Conservation (phyloP, 805 yeast species). For the Lipomyces orientalis region DNA sequence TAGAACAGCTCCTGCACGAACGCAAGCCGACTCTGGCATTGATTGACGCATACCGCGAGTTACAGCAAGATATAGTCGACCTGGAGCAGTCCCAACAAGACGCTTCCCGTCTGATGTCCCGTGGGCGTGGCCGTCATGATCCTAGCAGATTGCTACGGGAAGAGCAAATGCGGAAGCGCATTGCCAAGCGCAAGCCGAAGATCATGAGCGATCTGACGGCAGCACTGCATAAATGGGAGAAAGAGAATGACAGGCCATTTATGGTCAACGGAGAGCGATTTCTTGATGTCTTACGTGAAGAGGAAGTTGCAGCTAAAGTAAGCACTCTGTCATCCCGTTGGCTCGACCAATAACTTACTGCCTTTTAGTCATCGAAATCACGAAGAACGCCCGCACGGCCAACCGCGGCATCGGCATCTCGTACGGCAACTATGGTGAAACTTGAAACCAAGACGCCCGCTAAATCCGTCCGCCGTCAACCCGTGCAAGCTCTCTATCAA, state of each 20-base stretch:
- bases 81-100: slow-evolving; percentile 76
- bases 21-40: slow-evolving; percentile 61
- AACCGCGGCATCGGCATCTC: slow-evolving; percentile 10
- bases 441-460: slow-evolving; percentile 18
- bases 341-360: neutral
- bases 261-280: slow-evolving; percentile 58
- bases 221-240: slow-evolving; percentile 58
- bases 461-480: slow-evolving; percentile 17
- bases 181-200: slow-evolving; percentile 71
- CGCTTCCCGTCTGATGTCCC: slow-evolving; percentile 77
- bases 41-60: slow-evolving; percentile 60
- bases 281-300: slow-evolving; percentile 47
- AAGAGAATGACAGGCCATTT: slow-evolving; percentile 41
- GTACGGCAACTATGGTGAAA: slow-evolving; percentile 1
- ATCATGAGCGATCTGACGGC: slow-evolving; percentile 58
- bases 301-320: slow-evolving; percentile 30
- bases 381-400: slow-evolving; percentile 29
- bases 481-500: slow-evolving; percentile 18
- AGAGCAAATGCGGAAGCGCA: slow-evolving; percentile 72
- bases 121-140: slow-evolving; percentile 44
- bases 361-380: neutral
- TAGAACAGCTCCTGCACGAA: slow-evolving; percentile 57
- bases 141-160: slow-evolving; percentile 81
- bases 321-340: neutral
- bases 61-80: slow-evolving; percentile 64